Percentiles rank a stretch among this genome's conserved stretches.
Evolutionary conservation across 306 rosid genomes (phyloP).

Genomic region (Cucurbita argyrosperma): DNA sequence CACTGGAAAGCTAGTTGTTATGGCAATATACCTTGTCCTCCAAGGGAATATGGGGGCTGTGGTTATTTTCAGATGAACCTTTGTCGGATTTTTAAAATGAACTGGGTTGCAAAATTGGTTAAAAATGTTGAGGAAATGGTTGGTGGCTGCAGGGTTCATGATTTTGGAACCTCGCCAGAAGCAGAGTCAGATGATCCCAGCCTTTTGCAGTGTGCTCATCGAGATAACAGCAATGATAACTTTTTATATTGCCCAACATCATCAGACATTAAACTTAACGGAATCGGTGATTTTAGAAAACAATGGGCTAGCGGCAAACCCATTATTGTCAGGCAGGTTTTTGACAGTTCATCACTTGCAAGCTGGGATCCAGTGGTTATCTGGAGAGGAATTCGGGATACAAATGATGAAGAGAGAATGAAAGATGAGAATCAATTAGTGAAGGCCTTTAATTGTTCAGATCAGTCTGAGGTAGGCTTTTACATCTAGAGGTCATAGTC

Average conservation of each 20-base stretch:
- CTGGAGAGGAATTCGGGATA: conserved; percentile 72
- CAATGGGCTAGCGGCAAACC: conserved; percentile 84
- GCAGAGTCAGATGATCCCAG: conserved; percentile 24
- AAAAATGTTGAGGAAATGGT: conserved; percentile 99
- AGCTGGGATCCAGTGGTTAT: conserved; percentile 85
- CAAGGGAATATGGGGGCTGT: conserved; percentile 87
- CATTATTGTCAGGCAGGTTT: conserved; percentile 59
- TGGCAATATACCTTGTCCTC: conserved; percentile 83
- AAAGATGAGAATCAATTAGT: conserved; percentile 55
- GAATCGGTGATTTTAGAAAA: conserved; percentile 63
- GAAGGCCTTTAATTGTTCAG: conserved; percentile 69
- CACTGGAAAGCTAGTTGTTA: conserved; percentile 60
- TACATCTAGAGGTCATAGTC: neutral
- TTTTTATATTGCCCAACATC: conserved; percentile 60
- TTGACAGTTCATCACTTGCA: conserved; percentile 58
- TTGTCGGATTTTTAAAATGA: conserved; percentile 92
- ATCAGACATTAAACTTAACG: conserved; percentile 50
- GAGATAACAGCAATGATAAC: conserved; percentile 49
- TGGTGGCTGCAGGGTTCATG: conserved; percentile 55
- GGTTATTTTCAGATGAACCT: conserved; percentile 49
- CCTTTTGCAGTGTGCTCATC: conserved; percentile 39
- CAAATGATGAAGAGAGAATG: conserved; percentile 45
- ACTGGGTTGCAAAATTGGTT: conserved; percentile 94
- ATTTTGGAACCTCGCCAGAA: conserved; percentile 20
- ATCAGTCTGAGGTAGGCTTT: conserved; percentile 68